Base-by-base conservation (phyloP, 805 yeast genomes). In the Pichia californica region DNA sequence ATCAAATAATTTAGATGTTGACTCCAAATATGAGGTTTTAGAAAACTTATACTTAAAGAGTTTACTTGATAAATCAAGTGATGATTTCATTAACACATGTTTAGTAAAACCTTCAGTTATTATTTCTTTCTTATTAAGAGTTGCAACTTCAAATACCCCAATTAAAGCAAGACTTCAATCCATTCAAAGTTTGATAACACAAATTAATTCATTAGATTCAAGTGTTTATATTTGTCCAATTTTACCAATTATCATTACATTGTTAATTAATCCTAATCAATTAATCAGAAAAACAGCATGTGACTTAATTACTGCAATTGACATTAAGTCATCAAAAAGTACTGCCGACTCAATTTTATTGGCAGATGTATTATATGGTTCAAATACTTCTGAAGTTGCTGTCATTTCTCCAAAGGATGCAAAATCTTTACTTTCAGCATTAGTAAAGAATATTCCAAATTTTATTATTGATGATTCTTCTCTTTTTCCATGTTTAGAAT, bases 381-480 rank as follows among this genome's bases (percentile, higher is more conserved):
- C 66, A 8, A 53, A 68, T 11, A 26, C 45, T 13, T 68, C 75
- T 3, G 64, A 69, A 15, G 61, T 83, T 40, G 76, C 82, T 21
- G 66, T 81, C 42, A 69, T 86, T 21, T 64, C 81, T 19, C 83
- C 88, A 30, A 74, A 74, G 36, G 95, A 88, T 56, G 77, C 79
- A n/a, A 61, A 61, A 18, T 43, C 52, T 2, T 62, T 85, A 50
- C 46, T 76, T 14, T 54, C 59, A 14, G 61, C 62, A 7, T 55
- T 79, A 34, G 47, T 66, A 45, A 64, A 67, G 23, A 50, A 60
- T 44, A 52, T 57, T 30, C 59, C 65, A 8, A 78, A 74, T 44
- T 68, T 74, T 43, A 62, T 68, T 18, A 59, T 79, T 48, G 88
- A 81, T 50, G 62, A 63, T 28, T 59, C 65, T 21, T 78, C 75